phyloP scores from a whole-genome alignment of 75 land plant genomes.

The Larix kaempferi region DNA sequence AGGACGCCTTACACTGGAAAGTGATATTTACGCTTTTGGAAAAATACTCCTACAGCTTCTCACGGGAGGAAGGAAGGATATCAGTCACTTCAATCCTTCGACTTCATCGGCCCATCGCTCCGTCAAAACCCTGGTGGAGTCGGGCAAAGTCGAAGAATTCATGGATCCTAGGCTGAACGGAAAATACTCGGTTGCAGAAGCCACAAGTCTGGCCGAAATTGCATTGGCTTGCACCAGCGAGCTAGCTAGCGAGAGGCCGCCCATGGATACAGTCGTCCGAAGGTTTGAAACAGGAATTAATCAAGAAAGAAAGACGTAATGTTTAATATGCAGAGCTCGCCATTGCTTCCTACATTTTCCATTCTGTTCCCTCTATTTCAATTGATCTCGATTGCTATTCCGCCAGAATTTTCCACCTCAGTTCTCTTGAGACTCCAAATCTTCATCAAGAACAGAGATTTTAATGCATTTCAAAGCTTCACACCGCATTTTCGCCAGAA shows the following conservation, averaged over 20 bases:
- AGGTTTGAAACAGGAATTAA: not conserved
- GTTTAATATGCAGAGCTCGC: not conserved
- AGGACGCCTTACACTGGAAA: constrained; percentile 21
- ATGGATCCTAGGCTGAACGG: constrained; percentile 24
- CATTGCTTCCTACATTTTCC: no score
- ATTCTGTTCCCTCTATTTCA: no score
- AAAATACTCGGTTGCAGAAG: constrained; percentile 15
- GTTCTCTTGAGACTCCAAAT: no score
- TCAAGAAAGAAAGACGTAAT: not conserved
- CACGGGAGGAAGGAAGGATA: constrained; percentile 14
- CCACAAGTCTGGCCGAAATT: constrained; percentile 25
- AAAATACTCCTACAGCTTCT: constrained; percentile 34
- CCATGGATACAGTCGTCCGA: constrained; percentile 20
- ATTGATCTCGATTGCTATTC: no score
- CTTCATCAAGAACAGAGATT: no score
- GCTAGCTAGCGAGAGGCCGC: constrained; percentile 20
- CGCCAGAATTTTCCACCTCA: no score
- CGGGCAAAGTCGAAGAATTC: constrained; percentile 25
- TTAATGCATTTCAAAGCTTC: no score
- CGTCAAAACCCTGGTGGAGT: constrained; percentile 24
- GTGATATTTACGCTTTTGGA: constrained; percentile 46
- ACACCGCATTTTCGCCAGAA: no score
- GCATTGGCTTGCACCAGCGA: constrained; percentile 36
- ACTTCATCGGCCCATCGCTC: constrained; percentile 6
- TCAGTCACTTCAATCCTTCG: not conserved